phyloP scores from a whole-genome alignment of 176 grass and related monocot genomes.

The Zoysia japonica region DNA sequence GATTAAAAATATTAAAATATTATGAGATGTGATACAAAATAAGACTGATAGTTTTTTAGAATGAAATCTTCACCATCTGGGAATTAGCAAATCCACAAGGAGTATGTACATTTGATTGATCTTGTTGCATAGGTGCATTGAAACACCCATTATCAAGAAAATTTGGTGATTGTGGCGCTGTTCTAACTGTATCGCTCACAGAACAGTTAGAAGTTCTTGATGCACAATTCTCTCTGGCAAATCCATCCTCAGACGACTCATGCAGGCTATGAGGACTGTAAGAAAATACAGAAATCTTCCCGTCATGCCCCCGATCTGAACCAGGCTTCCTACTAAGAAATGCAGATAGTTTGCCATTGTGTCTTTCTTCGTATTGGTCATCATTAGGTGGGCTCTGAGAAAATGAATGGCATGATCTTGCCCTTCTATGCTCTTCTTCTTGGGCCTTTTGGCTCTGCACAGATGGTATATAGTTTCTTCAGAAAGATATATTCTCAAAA shows the following conservation, averaged over 20 bases:
- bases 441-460: slow-evolving; percentile 61
- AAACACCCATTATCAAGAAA: slow-evolving; percentile 48
- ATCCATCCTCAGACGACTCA: slow-evolving; percentile 57
- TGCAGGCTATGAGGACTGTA: slow-evolving; percentile 57
- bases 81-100: slow-evolving; percentile 32
- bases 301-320: slow-evolving; percentile 69
- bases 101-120: slow-evolving; percentile 24
- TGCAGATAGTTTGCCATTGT: slow-evolving; percentile 54
- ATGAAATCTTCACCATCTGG: slow-evolving; percentile 30
- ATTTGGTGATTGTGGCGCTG: slow-evolving; percentile 54
- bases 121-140: slow-evolving; percentile 39
- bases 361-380: slow-evolving; percentile 80
- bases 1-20: slow-evolving; percentile 26
- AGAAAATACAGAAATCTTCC: slow-evolving; percentile 66
- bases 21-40: slow-evolving; percentile 2
- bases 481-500: background rate
- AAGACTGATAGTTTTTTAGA: background rate
- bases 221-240: slow-evolving; percentile 56
- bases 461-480: slow-evolving; percentile 14
- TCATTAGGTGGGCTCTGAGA: slow-evolving; percentile 93
- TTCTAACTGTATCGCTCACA: slow-evolving; percentile 44
- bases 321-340: slow-evolving; percentile 81
- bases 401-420: slow-evolving; percentile 86
- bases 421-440: slow-evolving; percentile 80
- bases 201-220: slow-evolving; percentile 62